Evolutionary conservation across 768 basidiomycete species (phyloP).

Genomic region (Coprinellus micaceus): DNA sequence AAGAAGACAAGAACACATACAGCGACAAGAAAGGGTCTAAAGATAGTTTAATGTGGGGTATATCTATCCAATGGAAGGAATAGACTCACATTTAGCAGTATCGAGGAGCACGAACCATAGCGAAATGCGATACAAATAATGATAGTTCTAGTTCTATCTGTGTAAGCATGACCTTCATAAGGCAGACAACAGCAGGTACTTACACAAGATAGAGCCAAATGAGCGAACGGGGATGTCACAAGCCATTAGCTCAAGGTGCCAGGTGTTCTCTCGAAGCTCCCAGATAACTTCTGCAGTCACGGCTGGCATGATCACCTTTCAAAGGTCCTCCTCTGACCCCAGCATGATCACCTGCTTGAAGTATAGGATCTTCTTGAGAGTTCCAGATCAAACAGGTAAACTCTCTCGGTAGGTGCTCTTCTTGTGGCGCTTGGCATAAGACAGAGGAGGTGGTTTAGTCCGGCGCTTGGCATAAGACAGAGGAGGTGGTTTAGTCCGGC

Average conservation of each 20-base stretch:
- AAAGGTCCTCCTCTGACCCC: neutral
- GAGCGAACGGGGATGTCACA: neutral
- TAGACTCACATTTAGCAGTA: too few relatives aligned
- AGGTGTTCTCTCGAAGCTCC: conserved; percentile 3
- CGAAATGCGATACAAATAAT: neutral
- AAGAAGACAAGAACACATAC: too few relatives aligned
- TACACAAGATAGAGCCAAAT: neutral
- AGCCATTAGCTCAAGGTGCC: neutral
- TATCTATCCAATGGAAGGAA: too few relatives aligned
- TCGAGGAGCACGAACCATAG: neutral
- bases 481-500: neutral
- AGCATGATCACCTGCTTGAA: neutral
- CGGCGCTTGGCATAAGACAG: neutral
- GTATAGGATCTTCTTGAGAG: neutral
- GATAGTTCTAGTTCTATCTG: too few relatives aligned
- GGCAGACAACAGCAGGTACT: too few relatives aligned
- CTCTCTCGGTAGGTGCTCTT: neutral
- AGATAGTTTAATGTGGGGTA: too few relatives aligned
- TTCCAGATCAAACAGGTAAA: neutral
- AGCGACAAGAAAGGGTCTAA: too few relatives aligned
- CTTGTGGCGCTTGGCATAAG: neutral
- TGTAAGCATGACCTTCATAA: too few relatives aligned
- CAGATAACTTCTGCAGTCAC: neutral
- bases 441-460: neutral
- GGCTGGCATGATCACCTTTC: neutral